These are phyloP conservation scores for Trichoderma virens DNA, from an alignment of 495 filamentous ascomycete genomes.

Conservation along the genomic window DNA sequence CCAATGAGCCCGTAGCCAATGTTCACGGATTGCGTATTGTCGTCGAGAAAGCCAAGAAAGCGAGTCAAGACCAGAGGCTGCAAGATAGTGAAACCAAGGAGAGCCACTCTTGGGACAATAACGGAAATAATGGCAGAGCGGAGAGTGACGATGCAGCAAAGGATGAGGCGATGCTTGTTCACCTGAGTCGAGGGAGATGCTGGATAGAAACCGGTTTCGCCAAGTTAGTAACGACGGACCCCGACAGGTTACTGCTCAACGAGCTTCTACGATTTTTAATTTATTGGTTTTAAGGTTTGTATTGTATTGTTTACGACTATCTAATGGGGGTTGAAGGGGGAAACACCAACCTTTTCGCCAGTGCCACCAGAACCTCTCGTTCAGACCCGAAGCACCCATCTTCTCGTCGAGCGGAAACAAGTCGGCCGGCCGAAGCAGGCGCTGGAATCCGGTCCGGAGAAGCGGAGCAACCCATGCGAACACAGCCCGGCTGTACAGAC, in stretches of 20 bases:
- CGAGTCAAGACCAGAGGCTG: slow-evolving; percentile 53
- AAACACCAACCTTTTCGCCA: slow-evolving; percentile 3
- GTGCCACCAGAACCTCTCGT: slow-evolving; percentile 2
- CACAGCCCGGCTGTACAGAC: slow-evolving; percentile 42
- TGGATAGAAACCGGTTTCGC: background rate
- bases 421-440: slow-evolving; percentile 35
- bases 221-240: background rate
- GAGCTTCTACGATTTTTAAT: background rate
- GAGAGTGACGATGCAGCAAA: background rate
- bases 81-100: slow-evolving; percentile 42
- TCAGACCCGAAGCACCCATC: background rate
- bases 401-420: slow-evolving; percentile 22
- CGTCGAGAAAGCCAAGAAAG: slow-evolving; percentile 33
- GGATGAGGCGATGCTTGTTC: slow-evolving; percentile 12
- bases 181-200: background rate
- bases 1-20: slow-evolving; percentile 24
- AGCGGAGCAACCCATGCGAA: slow-evolving; percentile 56
- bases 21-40: slow-evolving; percentile 29
- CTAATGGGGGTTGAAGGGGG: background rate
- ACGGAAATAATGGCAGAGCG: slow-evolving; percentile 9
- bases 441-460: slow-evolving; percentile 40
- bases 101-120: slow-evolving; percentile 10
- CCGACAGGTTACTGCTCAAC: background rate
- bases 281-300: background rate
- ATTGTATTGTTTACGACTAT: slow-evolving; percentile 6